phyloP scores from a whole-genome alignment of 176 grass and related monocot species.

The Carex pumila region DNA sequence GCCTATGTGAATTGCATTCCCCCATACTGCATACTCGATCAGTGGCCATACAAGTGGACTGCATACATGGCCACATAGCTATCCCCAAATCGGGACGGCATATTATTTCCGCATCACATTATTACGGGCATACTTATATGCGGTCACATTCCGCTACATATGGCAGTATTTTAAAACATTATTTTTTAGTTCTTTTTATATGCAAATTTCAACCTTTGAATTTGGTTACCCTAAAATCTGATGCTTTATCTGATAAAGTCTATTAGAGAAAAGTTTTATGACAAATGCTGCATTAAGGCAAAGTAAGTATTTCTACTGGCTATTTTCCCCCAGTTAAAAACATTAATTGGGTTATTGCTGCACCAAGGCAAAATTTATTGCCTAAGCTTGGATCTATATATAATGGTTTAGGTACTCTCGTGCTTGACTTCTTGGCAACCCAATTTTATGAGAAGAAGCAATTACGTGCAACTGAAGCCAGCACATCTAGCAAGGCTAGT shows the following conservation, averaged over 20 bases:
- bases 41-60: not conserved
- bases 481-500: not conserved
- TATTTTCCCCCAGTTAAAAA: not conserved
- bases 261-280: too few species aligned
- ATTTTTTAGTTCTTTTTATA: not conserved
- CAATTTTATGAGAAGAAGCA: constrained; percentile 59
- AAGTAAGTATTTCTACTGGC: not conserved
- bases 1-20: not conserved
- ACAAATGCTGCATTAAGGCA: not conserved
- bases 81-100: not conserved
- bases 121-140: not conserved
- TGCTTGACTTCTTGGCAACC: constrained; percentile 63
- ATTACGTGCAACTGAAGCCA: not conserved
- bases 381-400: not conserved
- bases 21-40: not conserved
- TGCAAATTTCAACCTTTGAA: not conserved
- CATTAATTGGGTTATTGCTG: not conserved
- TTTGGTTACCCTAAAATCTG: not conserved
- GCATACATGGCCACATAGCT: not conserved
- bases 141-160: not conserved
- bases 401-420: constrained; percentile 32
- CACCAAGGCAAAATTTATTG: not conserved
- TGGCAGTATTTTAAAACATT: not conserved
- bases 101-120: not conserved
- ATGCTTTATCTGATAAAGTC: not conserved